Evolutionary conservation across 768 basidiomycete genomes (phyloP).

Genomic region (Tulasnella sp.): DNA sequence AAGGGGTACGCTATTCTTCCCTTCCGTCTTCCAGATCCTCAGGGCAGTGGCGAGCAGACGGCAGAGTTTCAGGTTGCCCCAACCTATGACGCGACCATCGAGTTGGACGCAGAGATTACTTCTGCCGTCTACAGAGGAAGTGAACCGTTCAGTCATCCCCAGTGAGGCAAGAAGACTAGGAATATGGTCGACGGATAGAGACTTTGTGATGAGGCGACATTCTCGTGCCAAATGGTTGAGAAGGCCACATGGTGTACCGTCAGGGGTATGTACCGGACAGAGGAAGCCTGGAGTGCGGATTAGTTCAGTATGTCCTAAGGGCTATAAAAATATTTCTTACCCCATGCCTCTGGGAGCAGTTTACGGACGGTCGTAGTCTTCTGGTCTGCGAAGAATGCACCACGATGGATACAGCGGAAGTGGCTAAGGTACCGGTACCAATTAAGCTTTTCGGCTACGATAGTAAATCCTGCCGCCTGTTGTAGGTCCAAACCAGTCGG

Average conservation of each 20-base stretch:
- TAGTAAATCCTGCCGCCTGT: slow-evolving; percentile 97
- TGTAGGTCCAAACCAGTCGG: slow-evolving; percentile 93
- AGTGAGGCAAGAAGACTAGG: slow-evolving; percentile 71
- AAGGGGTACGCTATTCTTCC: slow-evolving; percentile 65
- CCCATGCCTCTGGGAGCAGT: slow-evolving; percentile 95
- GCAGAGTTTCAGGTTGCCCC: slow-evolving; percentile 68
- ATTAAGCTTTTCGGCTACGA: slow-evolving; percentile 97
- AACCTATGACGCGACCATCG: slow-evolving; percentile 92
- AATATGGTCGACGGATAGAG: slow-evolving; percentile 65
- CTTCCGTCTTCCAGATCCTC: slow-evolving; percentile 92
- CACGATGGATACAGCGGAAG: slow-evolving; percentile 96
- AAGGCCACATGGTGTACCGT: slow-evolving; percentile 94
- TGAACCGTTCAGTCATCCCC: slow-evolving; percentile 90
- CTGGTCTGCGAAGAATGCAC: slow-evolving; percentile 97
- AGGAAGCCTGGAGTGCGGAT: slow-evolving; percentile 58
- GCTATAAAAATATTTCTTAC: slow-evolving; percentile 32
- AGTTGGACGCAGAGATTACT: slow-evolving; percentile 78
- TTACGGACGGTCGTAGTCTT: slow-evolving; percentile 98
- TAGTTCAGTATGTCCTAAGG: slow-evolving; percentile 8
- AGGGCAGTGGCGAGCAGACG: slow-evolving; percentile 73
- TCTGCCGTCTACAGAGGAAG: slow-evolving; percentile 67
- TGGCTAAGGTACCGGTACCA: slow-evolving; percentile 98
- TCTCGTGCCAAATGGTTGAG: slow-evolving; percentile 92
- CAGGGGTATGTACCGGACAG: slow-evolving; percentile 97
- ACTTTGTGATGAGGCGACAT: slow-evolving; percentile 78